Evolutionary conservation across 768 basidiomycete genomes (phyloP), one percentile per base, ranked within the genome.

Genomic region (Phaeotremella fagi): DNA sequence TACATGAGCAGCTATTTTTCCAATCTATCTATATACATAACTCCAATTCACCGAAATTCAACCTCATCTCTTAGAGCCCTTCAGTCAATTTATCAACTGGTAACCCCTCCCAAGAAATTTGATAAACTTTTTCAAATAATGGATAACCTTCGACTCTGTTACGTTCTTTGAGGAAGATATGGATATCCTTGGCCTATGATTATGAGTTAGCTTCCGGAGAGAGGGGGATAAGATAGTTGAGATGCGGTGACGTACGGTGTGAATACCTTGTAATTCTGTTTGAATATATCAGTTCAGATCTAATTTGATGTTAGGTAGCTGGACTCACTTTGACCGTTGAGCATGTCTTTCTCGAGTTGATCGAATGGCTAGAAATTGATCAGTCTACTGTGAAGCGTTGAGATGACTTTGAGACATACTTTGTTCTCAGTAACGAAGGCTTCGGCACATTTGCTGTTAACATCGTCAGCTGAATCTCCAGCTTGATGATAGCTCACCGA

Each of bases 391-490:
- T 15, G 14, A 26, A 56, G 49, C 41, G 43, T 49, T 42, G 48
- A 53, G 36, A 20, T 22, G 24, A 37, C 24, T 31, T 16, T 9
- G 12, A 25, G 18, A 60, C 75, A 26, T 28, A 77, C 77, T 72
- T 78, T 79, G 50, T 75, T 74, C 36, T 69, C 68, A 47, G 63
- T 75, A 24, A 77, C 78, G 61, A 78, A 79, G 5, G 77, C 78
- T 59, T 73, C 64, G 1, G 75, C 75, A 29, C 55, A 57, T 50
- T 72, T 69, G 28, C 45, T 41, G 20, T 20, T 7, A 7, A 7
- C 7, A 33, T 7, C 16, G 31, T 31, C 41, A 31, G 31, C 16
- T 16, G 16, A 7, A 7, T 33, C 16, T 7, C 16, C 31, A 33
- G 16, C 9, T 33, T 33, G 31, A 33, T 7, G 7, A 33, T 16